Conservation (phyloP, 1,284 basidiomycete species). For the Cutaneotrichosporon sp. region DNA sequence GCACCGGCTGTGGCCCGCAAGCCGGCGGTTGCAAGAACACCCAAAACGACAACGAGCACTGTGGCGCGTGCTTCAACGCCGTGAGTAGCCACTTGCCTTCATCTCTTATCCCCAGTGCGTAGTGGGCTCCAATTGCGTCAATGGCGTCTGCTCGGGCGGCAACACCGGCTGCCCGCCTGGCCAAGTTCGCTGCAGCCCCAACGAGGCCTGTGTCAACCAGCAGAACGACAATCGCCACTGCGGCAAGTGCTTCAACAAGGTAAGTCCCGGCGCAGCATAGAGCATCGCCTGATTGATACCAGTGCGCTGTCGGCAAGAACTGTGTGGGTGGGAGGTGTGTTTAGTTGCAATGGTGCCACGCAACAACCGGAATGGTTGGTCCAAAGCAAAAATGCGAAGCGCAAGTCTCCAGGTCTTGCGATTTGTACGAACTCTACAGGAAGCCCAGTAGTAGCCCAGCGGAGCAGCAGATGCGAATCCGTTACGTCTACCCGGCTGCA, state of each 20-base stretch:
- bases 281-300: background rate
- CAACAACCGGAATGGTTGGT: too few species aligned
- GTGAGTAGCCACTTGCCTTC: background rate
- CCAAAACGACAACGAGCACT: background rate
- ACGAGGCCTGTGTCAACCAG: background rate
- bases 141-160: background rate
- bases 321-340: background rate
- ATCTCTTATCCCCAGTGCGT: background rate
- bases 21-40: background rate
- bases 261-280: too few species aligned
- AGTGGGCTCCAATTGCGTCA: background rate
- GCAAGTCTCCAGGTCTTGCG: too few species aligned
- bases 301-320: background rate
- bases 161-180: too few species aligned
- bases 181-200: too few species aligned
- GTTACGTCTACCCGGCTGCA: too few species aligned
- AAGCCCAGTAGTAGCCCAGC: too few species aligned
- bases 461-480: too few species aligned
- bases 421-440: too few species aligned
- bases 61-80: background rate
- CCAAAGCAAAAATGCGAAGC: too few species aligned
- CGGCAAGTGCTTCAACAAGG: background rate
- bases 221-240: background rate
- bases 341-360: too few species aligned
- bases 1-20: too few species aligned